Conservation (phyloP, 1,284 basidiomycete species). For the Tilletia indica region DNA sequence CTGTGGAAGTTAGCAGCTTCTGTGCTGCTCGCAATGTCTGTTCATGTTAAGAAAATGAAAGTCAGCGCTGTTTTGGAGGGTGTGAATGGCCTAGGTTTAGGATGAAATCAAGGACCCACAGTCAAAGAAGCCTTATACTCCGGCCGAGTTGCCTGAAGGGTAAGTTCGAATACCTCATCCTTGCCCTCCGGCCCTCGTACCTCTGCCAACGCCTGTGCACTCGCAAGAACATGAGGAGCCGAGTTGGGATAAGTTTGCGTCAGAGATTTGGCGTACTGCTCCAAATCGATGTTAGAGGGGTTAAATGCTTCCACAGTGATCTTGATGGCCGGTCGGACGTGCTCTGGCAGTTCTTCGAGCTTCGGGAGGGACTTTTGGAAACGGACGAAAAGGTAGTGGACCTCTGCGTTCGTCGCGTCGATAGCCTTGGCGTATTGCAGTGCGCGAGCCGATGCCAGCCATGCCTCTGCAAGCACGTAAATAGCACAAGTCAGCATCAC, state of each 20-base stretch:
- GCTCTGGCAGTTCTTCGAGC: slow-evolving; percentile 57
- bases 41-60: slow-evolving; percentile 61
- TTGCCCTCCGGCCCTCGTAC: slow-evolving; percentile 53
- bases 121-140: slow-evolving; percentile 61
- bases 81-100: slow-evolving; percentile 54
- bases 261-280: slow-evolving; percentile 37
- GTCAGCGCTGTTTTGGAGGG: slow-evolving; percentile 58
- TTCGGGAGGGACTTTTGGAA: slow-evolving; percentile 59
- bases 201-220: background rate
- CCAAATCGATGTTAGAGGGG: slow-evolving; percentile 69
- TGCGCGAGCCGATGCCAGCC: slow-evolving; percentile 73
- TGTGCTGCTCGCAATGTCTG: background rate
- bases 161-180: slow-evolving; percentile 62
- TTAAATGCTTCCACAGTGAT: slow-evolving; percentile 67
- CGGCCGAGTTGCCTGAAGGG: slow-evolving; percentile 63
- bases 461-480: slow-evolving; percentile 65
- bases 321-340: slow-evolving; percentile 28
- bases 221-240: slow-evolving; percentile 64
- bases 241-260: slow-evolving; percentile 62
- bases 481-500: background rate
- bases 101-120: slow-evolving; percentile 56
- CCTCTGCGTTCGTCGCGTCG: slow-evolving; percentile 65
- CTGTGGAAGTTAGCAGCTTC: background rate
- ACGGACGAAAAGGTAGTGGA: slow-evolving; percentile 72
- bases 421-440: slow-evolving; percentile 66